Conservation (phyloP, 2,329 filamentous ascomycete genomes). For the Colletotrichum chlorophyti region DNA sequence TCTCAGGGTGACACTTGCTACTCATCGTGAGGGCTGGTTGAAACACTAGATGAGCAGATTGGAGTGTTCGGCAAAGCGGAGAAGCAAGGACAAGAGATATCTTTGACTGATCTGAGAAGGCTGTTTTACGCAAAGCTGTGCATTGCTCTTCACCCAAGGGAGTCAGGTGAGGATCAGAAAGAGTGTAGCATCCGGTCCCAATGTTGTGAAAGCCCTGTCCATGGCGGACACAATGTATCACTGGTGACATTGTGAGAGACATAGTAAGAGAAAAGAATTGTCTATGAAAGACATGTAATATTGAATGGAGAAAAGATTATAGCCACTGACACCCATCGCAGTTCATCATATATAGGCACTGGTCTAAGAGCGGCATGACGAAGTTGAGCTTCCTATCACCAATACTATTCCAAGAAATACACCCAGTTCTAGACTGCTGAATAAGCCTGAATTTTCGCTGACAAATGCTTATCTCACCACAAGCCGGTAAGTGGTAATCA, state of each 20-base stretch:
- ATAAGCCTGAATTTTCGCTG: neutral
- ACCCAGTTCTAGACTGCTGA: neutral
- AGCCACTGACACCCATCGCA: neutral
- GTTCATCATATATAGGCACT: neutral
- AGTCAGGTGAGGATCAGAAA: conserved; percentile 1
- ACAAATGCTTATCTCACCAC: neutral
- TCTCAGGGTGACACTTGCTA: conserved; percentile 3
- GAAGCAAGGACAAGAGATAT: neutral
- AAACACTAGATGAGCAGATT: neutral
- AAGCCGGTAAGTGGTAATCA: neutral
- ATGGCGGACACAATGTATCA: conserved; percentile 1
- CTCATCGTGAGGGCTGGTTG: neutral
- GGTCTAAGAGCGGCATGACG: neutral
- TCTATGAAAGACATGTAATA: neutral
- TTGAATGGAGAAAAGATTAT: accelerated
- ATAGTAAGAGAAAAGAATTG: neutral
- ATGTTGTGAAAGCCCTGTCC: neutral
- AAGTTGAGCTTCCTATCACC: neutral
- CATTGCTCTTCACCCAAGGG: conserved; percentile 8
- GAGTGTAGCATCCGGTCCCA: neutral
- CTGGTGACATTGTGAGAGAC: neutral
- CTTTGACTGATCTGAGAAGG: conserved; percentile 7
- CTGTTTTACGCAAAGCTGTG: neutral
- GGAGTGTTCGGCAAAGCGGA: conserved; percentile 9
- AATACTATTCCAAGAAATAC: neutral